Evolutionary conservation across 164 flowering plant genomes (phyloP).

Genomic region (Sextonia rubra): DNA sequence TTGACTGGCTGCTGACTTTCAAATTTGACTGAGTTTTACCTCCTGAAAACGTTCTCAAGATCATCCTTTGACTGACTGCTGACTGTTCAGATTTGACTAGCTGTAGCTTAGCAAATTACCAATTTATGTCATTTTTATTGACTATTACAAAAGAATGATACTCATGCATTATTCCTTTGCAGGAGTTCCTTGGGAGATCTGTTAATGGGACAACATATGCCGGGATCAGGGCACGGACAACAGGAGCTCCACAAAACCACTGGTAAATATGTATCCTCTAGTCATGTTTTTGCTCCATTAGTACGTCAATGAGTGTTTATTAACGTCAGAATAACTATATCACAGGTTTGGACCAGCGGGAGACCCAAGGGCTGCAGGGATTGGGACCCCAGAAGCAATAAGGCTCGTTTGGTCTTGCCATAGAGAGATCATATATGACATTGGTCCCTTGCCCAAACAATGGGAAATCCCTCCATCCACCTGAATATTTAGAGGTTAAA

Average conservation of each 20-base stretch:
- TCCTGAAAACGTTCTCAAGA: not conserved
- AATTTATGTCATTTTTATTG: not conserved
- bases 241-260: constrained; percentile 99
- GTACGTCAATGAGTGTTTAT: not conserved
- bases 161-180: constrained; percentile 15
- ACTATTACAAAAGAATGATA: not conserved
- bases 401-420: constrained; percentile 99
- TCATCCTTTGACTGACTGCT: not conserved
- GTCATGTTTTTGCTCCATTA: not conserved
- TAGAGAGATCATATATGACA: constrained; percentile 88
- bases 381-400: constrained; percentile 98
- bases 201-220: constrained; percentile 98
- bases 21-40: too few relatives aligned
- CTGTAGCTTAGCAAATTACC: not conserved
- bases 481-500: constrained; percentile 20
- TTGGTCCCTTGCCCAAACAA: constrained; percentile 65
- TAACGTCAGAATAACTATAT: constrained; percentile 3
- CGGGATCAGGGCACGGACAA: constrained; percentile 89
- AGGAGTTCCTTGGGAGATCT: constrained; percentile 85
- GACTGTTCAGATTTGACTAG: too few relatives aligned
- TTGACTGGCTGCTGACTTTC: not conserved
- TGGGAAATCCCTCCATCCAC: constrained; percentile 80
- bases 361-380: constrained; percentile 98
- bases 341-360: constrained; percentile 98
- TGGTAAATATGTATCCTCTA: constrained; percentile 40